Evolutionary conservation across 768 basidiomycete species (phyloP), one percentile per base, ranked within the genome.

Genomic region (Austroboletus festivus): DNA sequence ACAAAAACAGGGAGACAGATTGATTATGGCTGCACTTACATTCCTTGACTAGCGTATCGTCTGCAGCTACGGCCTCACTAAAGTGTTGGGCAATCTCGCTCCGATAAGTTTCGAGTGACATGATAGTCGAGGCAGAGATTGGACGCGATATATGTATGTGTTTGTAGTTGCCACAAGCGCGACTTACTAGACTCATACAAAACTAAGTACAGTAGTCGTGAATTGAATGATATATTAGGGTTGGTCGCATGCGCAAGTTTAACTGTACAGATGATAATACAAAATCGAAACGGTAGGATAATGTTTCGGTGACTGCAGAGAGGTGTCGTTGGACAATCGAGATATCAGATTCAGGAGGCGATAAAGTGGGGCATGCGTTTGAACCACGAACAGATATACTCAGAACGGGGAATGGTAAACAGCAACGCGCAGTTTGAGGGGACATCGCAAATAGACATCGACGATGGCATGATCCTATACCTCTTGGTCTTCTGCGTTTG

Each of bases 41-140:
- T 76, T 84, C 80, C 46, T 71, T 65, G 23, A 78, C 55, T 0
- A 81, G 60, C 35, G 70, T 68, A 11, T 77, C 72, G 44, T 82
- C 76, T 4, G 56, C 58, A 10, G 57, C 66, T 21, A 68, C 61
- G 18, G 53, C 53, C 22, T 59, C 61, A 44, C 58, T 56, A 19
- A 70, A 69, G 46, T 55, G 19, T 16, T 54, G n/a, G 9, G 54
- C 56, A 34, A 68, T 47, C 23, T 70, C 51, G 30, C 35, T 40
- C 48, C 56, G 57, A 23, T 55, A 48, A 8, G 24, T 9, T 7
- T 62, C 54, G 38, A 44, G 42, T 5, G 68, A 62, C 68, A 59
- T 64, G 43, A 22, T 53, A 15, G 34, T 31, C 10, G 12, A 11
- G 16, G 19, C n/a, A 23, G n/a, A 42, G 18, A 23, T 3, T 16